Evolutionary conservation across 1,284 basidiomycete genomes (phyloP), one percentile per base, ranked within the genome.

Genomic region (Sphaerobolus stellatus): DNA sequence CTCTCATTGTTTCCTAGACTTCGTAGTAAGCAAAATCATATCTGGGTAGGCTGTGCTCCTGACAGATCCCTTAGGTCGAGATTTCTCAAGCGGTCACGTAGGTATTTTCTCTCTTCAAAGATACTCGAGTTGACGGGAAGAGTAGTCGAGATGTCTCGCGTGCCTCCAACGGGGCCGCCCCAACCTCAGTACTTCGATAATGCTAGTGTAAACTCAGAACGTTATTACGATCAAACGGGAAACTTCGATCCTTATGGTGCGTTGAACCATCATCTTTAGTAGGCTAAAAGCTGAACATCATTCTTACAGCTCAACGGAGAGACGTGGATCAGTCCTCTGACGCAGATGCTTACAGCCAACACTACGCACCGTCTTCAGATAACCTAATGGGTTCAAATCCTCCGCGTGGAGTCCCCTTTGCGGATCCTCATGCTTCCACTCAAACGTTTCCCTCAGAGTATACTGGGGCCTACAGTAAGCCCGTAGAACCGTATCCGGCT

Each of bases 401-500:
- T 8, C 77, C 77, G 14, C 79, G 82, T 36, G 80, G 76, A n/a
- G 72, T 79, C 31, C 81, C 83, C 2, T 85, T 63, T 33, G 34
- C 59, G 9, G 52, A 54, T 20, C 52, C 52, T 8, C 45, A 54
- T 34, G 54, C 56, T 38, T 48, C 59, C 45, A 58, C 62, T 16
- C 55, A 88, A 43, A 78, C 81, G 6, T 81, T 82, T 30, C 81
- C 81, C 18, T 83, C 85, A 0, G 82, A 83, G 0, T 82, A 82
- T 59, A 69, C 75, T 57, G 83, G 91, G 62, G n/a, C n/a, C n/a
- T n/a, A n/a, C n/a, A n/a, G n/a, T n/a, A n/a, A n/a, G n/a, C n/a
- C n/a, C n/a, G n/a, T n/a, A 45, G 93, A 96, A 63, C 83, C 90
- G 18, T 95, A 96, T 63, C 94, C 96, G 0, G 93, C 94, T 0